A percentile compares a stretch with the other conserved stretches of the same genome.
Conservation (phyloP, 164 flowering plant genomes). For the Pachysandra terminalis region DNA sequence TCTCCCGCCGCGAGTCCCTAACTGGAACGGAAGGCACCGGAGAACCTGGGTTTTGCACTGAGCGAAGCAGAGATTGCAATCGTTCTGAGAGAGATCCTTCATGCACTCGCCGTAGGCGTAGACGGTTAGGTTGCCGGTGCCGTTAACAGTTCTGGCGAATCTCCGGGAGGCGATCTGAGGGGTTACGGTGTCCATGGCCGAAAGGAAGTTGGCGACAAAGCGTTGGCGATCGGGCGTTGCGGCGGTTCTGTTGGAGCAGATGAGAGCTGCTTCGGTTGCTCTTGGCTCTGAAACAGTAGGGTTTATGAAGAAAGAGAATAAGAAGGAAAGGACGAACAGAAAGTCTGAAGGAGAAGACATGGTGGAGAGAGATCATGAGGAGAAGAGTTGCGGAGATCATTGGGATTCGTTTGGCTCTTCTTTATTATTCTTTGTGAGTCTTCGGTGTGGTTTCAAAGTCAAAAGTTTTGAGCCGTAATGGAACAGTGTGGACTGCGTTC, state of each 20-base stretch:
- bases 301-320: neutral
- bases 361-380: neutral
- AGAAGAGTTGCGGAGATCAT: neutral
- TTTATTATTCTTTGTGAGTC: too few relatives aligned
- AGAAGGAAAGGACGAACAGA: conserved; percentile 7
- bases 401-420: too few relatives aligned
- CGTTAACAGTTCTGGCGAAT: conserved; percentile 34
- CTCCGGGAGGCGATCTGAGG: conserved; percentile 31
- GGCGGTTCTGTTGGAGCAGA: conserved; percentile 57
- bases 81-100: conserved; percentile 48
- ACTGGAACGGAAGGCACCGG: conserved; percentile 68
- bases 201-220: conserved; percentile 46
- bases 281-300: conserved; percentile 48
- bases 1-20: conserved; percentile 43
- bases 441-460: too few relatives aligned
- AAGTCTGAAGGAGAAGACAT: neutral
- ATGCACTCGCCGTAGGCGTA: conserved; percentile 68
- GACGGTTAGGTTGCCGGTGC: conserved; percentile 47
- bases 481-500: too few relatives aligned
- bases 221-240: conserved; percentile 21
- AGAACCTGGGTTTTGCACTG: conserved; percentile 49
- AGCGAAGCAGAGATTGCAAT: conserved; percentile 68
- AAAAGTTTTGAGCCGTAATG: too few relatives aligned
- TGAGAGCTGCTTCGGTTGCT: conserved; percentile 45
- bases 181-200: conserved; percentile 41